Evolutionary conservation across 2,329 filamentous ascomycete genomes (phyloP).

Genomic region (Anthostomella pinea): DNA sequence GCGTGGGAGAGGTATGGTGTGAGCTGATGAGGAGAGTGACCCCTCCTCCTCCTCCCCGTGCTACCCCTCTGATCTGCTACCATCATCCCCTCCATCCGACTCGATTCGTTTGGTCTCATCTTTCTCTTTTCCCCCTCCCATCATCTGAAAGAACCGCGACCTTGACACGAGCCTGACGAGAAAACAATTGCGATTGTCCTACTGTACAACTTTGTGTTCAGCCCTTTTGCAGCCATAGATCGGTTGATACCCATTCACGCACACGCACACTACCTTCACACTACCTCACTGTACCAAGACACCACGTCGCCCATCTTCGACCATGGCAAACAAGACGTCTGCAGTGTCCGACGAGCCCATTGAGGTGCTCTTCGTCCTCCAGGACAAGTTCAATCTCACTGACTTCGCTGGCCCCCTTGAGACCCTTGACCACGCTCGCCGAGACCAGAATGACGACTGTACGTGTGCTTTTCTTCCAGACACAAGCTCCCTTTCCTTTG

Average conservation of each 20-base stretch:
- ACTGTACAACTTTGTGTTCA: too few species aligned
- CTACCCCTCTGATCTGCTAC: too few species aligned
- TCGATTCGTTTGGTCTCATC: slow-evolving; percentile 20
- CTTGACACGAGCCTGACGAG: slow-evolving; percentile 9
- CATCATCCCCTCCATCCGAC: slow-evolving; percentile 29
- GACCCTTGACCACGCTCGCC: slow-evolving; percentile 48
- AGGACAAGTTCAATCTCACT: slow-evolving; percentile 57
- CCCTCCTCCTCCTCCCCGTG: too few species aligned
- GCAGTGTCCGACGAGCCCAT: slow-evolving; percentile 59
- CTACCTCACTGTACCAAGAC: slow-evolving; percentile 7
- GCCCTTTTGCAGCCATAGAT: too few species aligned
- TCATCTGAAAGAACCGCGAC: slow-evolving; percentile 5
- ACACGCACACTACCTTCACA: slow-evolving; percentile 1
- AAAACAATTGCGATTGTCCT: slow-evolving; percentile 26
- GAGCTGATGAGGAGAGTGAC: slow-evolving; percentile 3
- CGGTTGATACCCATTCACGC: slow-evolving; percentile 2
- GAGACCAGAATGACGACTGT: slow-evolving; percentile 53
- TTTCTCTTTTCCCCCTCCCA: slow-evolving; percentile 12
- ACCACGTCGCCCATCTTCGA: slow-evolving; percentile 16
- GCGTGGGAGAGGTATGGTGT: not conserved
- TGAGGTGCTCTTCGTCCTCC: slow-evolving; percentile 59
- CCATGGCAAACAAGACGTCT: slow-evolving; percentile 57
- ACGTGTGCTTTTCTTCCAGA: slow-evolving; percentile 29
- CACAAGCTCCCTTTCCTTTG: too few species aligned
- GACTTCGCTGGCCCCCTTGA: slow-evolving; percentile 57